Evolutionary conservation across 306 rosid species (phyloP).

Genomic region (Sechiopsis laciniata): DNA sequence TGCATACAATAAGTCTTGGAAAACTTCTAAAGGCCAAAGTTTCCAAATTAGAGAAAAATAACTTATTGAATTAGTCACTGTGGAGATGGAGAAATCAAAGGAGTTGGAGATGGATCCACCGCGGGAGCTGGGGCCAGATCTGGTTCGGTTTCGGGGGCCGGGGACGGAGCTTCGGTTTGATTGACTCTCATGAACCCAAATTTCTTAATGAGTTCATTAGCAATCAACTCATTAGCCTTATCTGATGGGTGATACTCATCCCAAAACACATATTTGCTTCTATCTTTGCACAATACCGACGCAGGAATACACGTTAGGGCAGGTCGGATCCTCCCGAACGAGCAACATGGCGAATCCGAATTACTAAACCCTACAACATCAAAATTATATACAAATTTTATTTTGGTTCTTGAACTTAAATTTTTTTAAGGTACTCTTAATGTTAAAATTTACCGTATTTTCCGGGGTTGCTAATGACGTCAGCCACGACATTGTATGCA

Average conservation of each 20-base stretch:
- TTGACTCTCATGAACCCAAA: slow-evolving; percentile 35
- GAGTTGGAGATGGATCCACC: slow-evolving; percentile 42
- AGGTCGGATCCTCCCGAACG: slow-evolving; percentile 74
- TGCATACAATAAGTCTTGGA: background rate
- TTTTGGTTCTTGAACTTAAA: background rate
- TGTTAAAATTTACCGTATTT: slow-evolving; percentile 42
- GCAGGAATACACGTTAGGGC: slow-evolving; percentile 85
- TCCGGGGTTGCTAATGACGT: slow-evolving; percentile 57
- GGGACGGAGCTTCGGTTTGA: slow-evolving; percentile 37
- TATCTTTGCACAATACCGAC: slow-evolving; percentile 66
- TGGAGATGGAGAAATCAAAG: slow-evolving; percentile 17
- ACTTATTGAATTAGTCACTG: background rate
- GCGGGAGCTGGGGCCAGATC: slow-evolving; percentile 5
- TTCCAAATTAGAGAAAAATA: background rate
- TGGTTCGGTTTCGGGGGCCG: slow-evolving; percentile 15
- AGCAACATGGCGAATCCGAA: slow-evolving; percentile 77
- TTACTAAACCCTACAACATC: slow-evolving; percentile 47
- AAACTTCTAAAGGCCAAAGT: no score
- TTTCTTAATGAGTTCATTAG: slow-evolving; percentile 79
- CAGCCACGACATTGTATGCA: slow-evolving; percentile 68
- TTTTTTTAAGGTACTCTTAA: background rate
- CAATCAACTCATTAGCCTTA: slow-evolving; percentile 68
- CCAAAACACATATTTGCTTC: slow-evolving; percentile 96
- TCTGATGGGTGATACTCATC: slow-evolving; percentile 95
- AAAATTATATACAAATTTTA: background rate